These are phyloP conservation scores for Tympanopsis confertula DNA, from an alignment of 2,329 filamentous ascomycete species.

Conservation along the genomic window DNA sequence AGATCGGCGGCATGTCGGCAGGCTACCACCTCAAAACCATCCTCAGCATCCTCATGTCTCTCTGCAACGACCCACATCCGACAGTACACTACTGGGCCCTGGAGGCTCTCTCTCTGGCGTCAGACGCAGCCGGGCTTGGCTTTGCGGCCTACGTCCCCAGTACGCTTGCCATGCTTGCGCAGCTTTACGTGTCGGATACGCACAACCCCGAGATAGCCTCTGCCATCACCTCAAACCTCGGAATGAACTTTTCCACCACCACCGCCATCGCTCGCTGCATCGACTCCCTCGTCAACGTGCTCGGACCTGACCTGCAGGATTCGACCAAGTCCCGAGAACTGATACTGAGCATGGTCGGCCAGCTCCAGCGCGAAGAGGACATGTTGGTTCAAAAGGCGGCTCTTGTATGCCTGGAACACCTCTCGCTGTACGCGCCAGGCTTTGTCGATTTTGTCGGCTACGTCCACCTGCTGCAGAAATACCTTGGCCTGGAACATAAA, in stretches of 20 bases:
- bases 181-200: conserved; percentile 81
- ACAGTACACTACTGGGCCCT: conserved; percentile 94
- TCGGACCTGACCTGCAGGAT: conserved; percentile 90
- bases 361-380: conserved; percentile 69
- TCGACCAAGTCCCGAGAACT: conserved; percentile 79
- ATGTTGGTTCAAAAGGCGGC: conserved; percentile 63
- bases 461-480: conserved; percentile 70
- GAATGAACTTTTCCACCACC: conserved; percentile 71
- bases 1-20: conserved; percentile 94
- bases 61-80: conserved; percentile 90
- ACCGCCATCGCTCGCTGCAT: conserved; percentile 78
- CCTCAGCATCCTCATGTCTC: conserved; percentile 91
- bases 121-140: conserved; percentile 82
- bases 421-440: conserved; percentile 82
- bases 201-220: conserved; percentile 78
- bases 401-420: conserved; percentile 74
- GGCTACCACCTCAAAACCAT: conserved; percentile 95
- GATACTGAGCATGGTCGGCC: conserved; percentile 72
- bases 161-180: conserved; percentile 84
- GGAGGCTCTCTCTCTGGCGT: conserved; percentile 73
- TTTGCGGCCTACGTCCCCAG: conserved; percentile 86
- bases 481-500: conserved; percentile 58
- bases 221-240: conserved; percentile 76
- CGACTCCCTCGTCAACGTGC: conserved; percentile 87
- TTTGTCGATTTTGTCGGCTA: conserved; percentile 78